phyloP scores from a whole-genome alignment of 805 yeast species.

The Starmera pachycereana region DNA sequence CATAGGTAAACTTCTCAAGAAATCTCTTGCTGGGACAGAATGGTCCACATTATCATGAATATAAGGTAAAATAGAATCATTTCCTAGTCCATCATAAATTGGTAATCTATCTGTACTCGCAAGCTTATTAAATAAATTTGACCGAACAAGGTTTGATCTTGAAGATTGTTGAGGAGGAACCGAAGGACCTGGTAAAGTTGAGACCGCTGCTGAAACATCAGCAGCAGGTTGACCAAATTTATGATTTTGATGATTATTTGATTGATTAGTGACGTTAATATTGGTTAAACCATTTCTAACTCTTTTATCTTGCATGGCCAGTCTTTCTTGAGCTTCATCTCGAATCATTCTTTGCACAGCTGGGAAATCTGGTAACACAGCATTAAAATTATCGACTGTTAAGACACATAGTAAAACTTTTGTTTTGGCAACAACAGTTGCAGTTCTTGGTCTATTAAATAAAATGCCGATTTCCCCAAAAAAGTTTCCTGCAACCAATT shows the following conservation, averaged over 20 bases:
- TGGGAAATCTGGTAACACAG: conserved; percentile 54
- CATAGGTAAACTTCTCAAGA: conserved; percentile 46
- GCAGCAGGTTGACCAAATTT: conserved; percentile 17
- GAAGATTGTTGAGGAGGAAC: conserved; percentile 22
- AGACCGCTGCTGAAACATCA: conserved; percentile 20
- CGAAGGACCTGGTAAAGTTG: conserved; percentile 29
- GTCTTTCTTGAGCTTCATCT: conserved; percentile 71
- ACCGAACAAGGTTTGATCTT: background rate
- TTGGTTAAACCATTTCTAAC: conserved; percentile 31
- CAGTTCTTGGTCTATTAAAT: conserved; percentile 68
- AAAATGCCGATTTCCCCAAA: conserved; percentile 76
- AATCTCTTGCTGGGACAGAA: conserved; percentile 46
- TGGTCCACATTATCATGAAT: conserved; percentile 36
- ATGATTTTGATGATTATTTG: conserved; percentile 1
- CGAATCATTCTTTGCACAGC: conserved; percentile 55
- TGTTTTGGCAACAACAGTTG: conserved; percentile 64
- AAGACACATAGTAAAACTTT: conserved; percentile 59
- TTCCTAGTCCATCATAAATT: background rate
- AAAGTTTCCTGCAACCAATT: conserved; percentile 55
- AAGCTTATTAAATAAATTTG: too few relatives aligned
- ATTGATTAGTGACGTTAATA: conserved; percentile 8
- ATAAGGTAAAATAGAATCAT: conserved; percentile 7
- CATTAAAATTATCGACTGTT: conserved; percentile 50
- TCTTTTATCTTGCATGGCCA: conserved; percentile 60
- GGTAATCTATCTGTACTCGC: background rate